Base-by-base conservation (phyloP, 371 early-diverging fungal species). In the Mucor circinelloides region DNA sequence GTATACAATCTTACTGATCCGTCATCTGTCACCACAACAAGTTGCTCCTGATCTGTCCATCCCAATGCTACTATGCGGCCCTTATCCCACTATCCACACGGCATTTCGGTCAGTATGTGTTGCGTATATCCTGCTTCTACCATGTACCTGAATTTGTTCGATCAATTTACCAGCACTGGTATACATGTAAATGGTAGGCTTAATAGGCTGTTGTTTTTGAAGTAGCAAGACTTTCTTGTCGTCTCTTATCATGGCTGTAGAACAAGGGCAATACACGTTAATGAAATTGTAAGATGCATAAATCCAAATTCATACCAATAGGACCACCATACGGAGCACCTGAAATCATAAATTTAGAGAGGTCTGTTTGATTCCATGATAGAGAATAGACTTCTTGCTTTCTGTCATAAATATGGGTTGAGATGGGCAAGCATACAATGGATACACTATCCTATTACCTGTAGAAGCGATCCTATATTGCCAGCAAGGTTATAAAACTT, bases 261-360 rank as follows among this genome's bases (percentile, higher is more conserved):
- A 38, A 36, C n/a, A 12, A 56, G 1, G 58, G 25, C 40, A 42
- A 54, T 48, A 40, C 12, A 19, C 21, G 34, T 21, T 15, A 27
- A 38, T 30, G 36, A 55, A 21, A 34, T n/a, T 1, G 52, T 15
- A 36, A n/a, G 0, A 50, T 50, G 50, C 50, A 50, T 25, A 25
- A 28, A n/a, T 25, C 36, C 3, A 19, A 58, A 21, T 19, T 17
- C 63, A 56, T 87, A 94, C 95, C 96, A 42, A 97, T 87, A 7
- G 98, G 98, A 12, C 98, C 98, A 34, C 95, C 98, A 81, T 88
- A 91, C 2, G 93, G 91, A 15, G 96, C 93, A 0, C 89, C 92
- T 0, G 95, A 91, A 42, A 95, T 86, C 68, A 91, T 81, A 72
- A 83, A 94, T 65, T 93, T 92, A 1, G 90, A 87, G 25, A 97